Evolutionary conservation across 805 yeast genomes (phyloP).

Genomic region (Saccharomycopsis guyanensis): DNA sequence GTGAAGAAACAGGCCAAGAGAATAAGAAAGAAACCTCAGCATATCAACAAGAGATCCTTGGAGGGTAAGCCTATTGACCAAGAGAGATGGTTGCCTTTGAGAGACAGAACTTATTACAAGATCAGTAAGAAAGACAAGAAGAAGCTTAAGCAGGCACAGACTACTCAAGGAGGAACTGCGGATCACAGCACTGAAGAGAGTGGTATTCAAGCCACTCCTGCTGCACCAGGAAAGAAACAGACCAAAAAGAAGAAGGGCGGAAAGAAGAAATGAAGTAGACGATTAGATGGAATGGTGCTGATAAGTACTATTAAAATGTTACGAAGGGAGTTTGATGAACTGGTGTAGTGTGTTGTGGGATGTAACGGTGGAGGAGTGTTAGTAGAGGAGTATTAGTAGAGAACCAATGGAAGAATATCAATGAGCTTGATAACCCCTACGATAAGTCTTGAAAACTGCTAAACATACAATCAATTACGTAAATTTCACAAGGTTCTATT

Average conservation of each 20-base stretch:
- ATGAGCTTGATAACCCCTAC: too few species aligned
- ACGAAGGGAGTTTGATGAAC: too few species aligned
- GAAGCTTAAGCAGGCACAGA: conserved; percentile 32
- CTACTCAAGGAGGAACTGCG: conserved; percentile 49
- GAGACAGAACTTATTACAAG: conserved; percentile 76
- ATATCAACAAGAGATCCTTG: conserved; percentile 24
- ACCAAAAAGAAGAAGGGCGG: not conserved
- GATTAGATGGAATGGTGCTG: too few species aligned
- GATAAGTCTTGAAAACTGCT: too few species aligned
- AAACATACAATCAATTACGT: too few species aligned
- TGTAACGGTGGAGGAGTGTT: too few species aligned
- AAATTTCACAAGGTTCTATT: too few species aligned
- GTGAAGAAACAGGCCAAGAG: conserved; percentile 13
- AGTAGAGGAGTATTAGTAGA: too few species aligned
- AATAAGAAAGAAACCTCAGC: conserved; percentile 24
- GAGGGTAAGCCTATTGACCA: conserved; percentile 38
- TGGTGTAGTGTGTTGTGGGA: too few species aligned
- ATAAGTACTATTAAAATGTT: too few species aligned
- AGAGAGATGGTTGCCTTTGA: conserved; percentile 90
- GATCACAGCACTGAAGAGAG: conserved; percentile 39
- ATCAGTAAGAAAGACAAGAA: conserved; percentile 63
- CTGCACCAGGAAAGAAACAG: not conserved
- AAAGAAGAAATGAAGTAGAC: not conserved
- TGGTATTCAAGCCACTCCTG: not conserved
- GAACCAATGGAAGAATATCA: too few species aligned